Conservation (phyloP, 495 filamentous ascomycete species). For the Cenococcum geophilum region DNA sequence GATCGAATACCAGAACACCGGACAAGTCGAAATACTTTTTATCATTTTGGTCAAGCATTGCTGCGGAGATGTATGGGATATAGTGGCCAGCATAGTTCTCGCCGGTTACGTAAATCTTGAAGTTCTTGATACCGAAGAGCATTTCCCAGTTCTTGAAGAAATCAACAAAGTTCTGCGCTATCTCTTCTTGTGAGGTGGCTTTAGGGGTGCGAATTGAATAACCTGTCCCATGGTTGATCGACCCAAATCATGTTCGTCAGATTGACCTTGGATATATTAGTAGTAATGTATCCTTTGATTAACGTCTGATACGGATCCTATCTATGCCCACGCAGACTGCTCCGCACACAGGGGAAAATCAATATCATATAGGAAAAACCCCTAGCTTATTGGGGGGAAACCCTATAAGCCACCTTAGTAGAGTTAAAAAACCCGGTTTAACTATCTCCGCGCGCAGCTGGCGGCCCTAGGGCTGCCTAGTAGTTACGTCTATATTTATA, state of each 20-base stretch:
- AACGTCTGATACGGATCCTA: no score
- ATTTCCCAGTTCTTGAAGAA: slow-evolving; percentile 33
- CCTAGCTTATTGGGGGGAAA: no score
- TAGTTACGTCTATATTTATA: no score
- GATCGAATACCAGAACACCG: slow-evolving; percentile 27
- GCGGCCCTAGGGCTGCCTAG: no score
- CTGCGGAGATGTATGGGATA: slow-evolving; percentile 30
- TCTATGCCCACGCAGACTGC: no score
- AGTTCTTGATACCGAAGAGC: slow-evolving; percentile 33
- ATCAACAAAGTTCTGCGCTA: slow-evolving; percentile 28
- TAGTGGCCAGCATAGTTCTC: slow-evolving; percentile 32
- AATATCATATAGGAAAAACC: no score
- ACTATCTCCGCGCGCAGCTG: no score
- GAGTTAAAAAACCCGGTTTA: no score
- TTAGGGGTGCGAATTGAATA: slow-evolving; percentile 25
- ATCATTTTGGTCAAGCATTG: slow-evolving; percentile 31
- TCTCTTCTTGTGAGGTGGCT: slow-evolving; percentile 30
- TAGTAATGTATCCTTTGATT: no score
- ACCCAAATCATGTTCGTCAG: slow-evolving; percentile 22
- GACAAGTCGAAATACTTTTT: slow-evolving; percentile 20
- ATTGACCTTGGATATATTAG: slow-evolving; percentile 43
- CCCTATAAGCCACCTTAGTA: no score
- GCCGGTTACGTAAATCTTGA: slow-evolving; percentile 34
- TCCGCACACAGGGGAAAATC: no score
- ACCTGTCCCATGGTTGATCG: slow-evolving; percentile 28